These are phyloP conservation scores for Inonotus obliquus DNA, from an alignment of 1,284 basidiomycete species.

Conservation along the genomic window DNA sequence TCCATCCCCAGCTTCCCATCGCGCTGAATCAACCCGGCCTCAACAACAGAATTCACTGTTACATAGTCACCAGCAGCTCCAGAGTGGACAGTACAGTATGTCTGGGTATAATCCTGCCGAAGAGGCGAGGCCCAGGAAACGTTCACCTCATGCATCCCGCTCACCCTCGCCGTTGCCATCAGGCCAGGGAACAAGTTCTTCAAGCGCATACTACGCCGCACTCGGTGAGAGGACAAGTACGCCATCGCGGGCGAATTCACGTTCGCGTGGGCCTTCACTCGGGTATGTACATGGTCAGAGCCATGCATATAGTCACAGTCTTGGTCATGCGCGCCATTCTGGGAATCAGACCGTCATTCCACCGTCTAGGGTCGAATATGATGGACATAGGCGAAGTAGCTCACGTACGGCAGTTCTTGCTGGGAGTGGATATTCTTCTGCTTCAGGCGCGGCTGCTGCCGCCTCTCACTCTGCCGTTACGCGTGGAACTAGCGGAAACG, in stretches of 20 bases:
- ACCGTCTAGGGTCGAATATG: neutral
- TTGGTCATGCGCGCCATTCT: neutral
- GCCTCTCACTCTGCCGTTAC: neutral
- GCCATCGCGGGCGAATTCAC: neutral
- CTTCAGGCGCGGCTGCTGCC: neutral
- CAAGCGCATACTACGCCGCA: conserved; percentile 6
- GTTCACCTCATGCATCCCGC: conserved; percentile 9
- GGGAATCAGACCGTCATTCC: neutral
- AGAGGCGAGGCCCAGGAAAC: conserved; percentile 1
- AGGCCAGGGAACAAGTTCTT: neutral
- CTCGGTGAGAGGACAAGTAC: neutral
- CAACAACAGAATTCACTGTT: neutral
- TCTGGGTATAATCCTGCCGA: neutral
- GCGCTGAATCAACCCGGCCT: neutral
- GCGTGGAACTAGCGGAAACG: neutral
- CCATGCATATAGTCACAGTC: neutral
- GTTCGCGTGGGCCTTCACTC: neutral
- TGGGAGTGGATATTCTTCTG: neutral
- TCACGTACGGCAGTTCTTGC: conserved; percentile 9
- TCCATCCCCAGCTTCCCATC: conserved; percentile 6
- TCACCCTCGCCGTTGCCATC: conserved; percentile 11
- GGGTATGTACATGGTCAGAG: neutral
- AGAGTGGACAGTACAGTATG: neutral
- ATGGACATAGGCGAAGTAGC: conserved; percentile 1
- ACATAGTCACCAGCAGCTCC: neutral